These are phyloP conservation scores for Trebouxia sp. DNA, from an alignment of 139 green algal genomes.

Conservation along the genomic window DNA sequence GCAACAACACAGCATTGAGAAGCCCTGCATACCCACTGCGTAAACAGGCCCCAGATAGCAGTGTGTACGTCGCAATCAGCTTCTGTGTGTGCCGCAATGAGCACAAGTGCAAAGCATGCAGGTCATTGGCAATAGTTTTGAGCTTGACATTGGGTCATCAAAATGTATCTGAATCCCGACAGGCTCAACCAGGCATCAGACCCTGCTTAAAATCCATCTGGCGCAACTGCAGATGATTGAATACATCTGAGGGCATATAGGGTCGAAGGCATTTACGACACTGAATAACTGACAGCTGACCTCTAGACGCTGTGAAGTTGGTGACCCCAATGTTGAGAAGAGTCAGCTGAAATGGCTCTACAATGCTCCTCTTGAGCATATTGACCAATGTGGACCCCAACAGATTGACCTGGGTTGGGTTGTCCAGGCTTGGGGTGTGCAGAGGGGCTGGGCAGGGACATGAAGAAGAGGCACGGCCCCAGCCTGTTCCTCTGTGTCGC, in stretches of 20 bases:
- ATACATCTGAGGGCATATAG: too few relatives aligned
- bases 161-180: too few relatives aligned
- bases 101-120: too few relatives aligned
- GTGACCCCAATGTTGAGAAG: slow-evolving; percentile 70
- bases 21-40: too few relatives aligned
- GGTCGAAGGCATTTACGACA: background rate
- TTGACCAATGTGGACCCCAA: background rate
- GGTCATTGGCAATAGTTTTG: too few relatives aligned
- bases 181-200: background rate
- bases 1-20: too few relatives aligned
- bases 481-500: slow-evolving; percentile 56
- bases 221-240: background rate
- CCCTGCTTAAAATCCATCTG: background rate
- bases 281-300: background rate
- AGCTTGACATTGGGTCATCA: too few relatives aligned
- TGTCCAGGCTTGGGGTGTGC: background rate
- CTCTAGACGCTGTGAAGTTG: slow-evolving; percentile 38
- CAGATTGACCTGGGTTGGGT: slow-evolving; percentile 7
- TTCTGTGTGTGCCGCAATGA: too few relatives aligned
- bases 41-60: too few relatives aligned
- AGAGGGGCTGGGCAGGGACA: slow-evolving; percentile 49
- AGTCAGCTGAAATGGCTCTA: slow-evolving; percentile 65
- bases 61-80: too few relatives aligned
- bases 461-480: slow-evolving; percentile 54
- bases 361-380: background rate